These are phyloP conservation scores for Hordeum vulgare DNA, from an alignment of 176 grass and related monocot species.

Conservation along the genomic window DNA sequence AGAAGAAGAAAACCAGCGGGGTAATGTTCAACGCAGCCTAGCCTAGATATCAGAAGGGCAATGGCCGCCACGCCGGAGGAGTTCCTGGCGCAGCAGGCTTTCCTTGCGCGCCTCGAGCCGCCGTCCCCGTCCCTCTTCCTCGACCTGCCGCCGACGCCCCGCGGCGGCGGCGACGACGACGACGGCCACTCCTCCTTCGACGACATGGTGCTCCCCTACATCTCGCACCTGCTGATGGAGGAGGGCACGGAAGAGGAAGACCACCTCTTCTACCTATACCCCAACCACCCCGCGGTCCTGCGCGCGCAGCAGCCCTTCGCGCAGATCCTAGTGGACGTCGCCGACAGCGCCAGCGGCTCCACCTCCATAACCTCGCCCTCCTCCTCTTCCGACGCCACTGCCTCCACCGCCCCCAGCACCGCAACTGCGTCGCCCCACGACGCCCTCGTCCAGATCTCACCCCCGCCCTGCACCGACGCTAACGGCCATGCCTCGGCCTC, in stretches of 20 bases:
- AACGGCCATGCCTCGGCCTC: background rate
- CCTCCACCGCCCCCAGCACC: background rate
- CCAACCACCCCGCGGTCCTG: constrained; percentile 26
- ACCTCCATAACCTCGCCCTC: background rate
- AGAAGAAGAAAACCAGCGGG: too few relatives aligned
- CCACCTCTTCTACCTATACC: constrained; percentile 22
- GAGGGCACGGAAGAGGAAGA: constrained; percentile 21
- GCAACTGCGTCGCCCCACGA: background rate
- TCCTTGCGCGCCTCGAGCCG: background rate
- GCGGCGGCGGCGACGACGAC: background rate
- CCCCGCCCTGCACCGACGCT: background rate
- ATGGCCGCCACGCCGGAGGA: constrained; percentile 13
- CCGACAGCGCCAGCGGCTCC: background rate
- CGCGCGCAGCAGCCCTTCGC: constrained; percentile 24
- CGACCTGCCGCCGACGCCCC: constrained; percentile 17
- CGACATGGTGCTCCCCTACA: constrained; percentile 25
- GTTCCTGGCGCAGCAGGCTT: background rate
- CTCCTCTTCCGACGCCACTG: background rate
- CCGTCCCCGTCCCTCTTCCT: constrained; percentile 26
- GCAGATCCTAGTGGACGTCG: constrained; percentile 7
- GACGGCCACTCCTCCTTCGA: background rate
- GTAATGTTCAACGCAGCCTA: background rate
- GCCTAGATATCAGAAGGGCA: background rate
- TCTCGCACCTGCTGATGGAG: constrained; percentile 33
- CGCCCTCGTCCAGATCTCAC: background rate